These are phyloP conservation scores for Lactarius evosmus DNA, from an alignment of 768 basidiomycete species.

Conservation along the genomic window DNA sequence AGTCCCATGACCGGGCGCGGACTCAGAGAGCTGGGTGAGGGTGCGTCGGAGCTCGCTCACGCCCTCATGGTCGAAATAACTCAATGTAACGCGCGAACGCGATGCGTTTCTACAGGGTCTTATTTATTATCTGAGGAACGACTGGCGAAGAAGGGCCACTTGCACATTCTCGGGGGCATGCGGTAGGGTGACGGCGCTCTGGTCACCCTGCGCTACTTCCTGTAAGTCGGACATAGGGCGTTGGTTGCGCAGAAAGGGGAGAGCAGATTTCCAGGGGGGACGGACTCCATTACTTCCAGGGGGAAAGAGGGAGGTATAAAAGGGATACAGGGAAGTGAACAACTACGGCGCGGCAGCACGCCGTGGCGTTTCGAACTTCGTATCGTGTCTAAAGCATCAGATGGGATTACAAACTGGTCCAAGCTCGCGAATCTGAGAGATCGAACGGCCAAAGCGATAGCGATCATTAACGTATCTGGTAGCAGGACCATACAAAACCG, in stretches of 20 bases:
- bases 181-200: slow-evolving; percentile 15
- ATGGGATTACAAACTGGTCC: neutral
- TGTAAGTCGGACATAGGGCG: slow-evolving; percentile 6
- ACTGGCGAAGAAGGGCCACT: neutral
- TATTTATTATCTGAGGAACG: neutral
- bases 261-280: neutral
- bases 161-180: slow-evolving; percentile 1
- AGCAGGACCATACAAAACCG: neutral
- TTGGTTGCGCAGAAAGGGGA: neutral
- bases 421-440: neutral
- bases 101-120: neutral
- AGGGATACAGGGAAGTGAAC: neutral
- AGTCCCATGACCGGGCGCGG: neutral
- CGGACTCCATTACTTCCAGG: neutral
- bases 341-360: no score
- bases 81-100: slow-evolving; percentile 38
- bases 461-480: neutral
- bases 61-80: slow-evolving; percentile 54
- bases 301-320: neutral
- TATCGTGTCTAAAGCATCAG: neutral
- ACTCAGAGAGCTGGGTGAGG: slow-evolving; percentile 32
- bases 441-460: no score
- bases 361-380: neutral
- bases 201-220: neutral
- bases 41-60: slow-evolving; percentile 41